These are phyloP conservation scores for Erodium trifolium DNA, from an alignment of 441 rosid genomes.

Conservation along the genomic window DNA sequence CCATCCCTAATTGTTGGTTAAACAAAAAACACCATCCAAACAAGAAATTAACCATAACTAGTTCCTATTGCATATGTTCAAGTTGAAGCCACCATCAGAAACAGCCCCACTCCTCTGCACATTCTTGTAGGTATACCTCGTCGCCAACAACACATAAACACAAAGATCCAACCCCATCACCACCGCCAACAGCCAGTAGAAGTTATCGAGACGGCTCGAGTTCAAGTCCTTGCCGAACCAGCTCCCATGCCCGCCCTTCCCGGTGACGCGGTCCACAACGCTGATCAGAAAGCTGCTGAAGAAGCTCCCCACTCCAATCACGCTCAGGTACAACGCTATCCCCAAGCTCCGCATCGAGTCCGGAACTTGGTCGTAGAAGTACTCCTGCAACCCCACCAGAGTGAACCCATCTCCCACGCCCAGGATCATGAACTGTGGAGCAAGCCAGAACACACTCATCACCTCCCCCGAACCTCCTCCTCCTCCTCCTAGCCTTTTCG, in stretches of 20 bases:
- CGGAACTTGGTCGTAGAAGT: constrained; percentile 40
- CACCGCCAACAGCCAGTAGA: constrained; percentile 25
- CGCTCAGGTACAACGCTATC: constrained; percentile 31
- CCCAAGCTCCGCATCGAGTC: constrained; percentile 43
- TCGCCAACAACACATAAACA: constrained; percentile 20
- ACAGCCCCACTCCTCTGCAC: constrained; percentile 16
- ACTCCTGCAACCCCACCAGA: constrained; percentile 37
- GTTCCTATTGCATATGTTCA: background rate
- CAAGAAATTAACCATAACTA: background rate
- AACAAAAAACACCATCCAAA: too few relatives aligned
- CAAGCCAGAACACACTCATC: constrained; percentile 35
- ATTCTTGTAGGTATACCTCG: constrained; percentile 27
- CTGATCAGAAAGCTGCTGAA: constrained; percentile 30
- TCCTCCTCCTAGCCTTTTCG: constrained; percentile 18
- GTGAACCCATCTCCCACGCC: constrained; percentile 37
- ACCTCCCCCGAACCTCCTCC: constrained; percentile 12
- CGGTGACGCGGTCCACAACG: constrained; percentile 20
- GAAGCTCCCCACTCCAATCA: constrained; percentile 33
- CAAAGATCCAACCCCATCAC: constrained; percentile 19
- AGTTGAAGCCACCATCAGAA: background rate
- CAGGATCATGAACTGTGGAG: constrained; percentile 28
- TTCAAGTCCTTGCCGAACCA: constrained; percentile 36
- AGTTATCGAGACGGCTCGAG: constrained; percentile 22
- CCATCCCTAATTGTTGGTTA: too few relatives aligned
- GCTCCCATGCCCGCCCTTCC: constrained; percentile 6